These are phyloP conservation scores for Platismatia glauca DNA, from an alignment of 495 filamentous ascomycete genomes.

Conservation along the genomic window DNA sequence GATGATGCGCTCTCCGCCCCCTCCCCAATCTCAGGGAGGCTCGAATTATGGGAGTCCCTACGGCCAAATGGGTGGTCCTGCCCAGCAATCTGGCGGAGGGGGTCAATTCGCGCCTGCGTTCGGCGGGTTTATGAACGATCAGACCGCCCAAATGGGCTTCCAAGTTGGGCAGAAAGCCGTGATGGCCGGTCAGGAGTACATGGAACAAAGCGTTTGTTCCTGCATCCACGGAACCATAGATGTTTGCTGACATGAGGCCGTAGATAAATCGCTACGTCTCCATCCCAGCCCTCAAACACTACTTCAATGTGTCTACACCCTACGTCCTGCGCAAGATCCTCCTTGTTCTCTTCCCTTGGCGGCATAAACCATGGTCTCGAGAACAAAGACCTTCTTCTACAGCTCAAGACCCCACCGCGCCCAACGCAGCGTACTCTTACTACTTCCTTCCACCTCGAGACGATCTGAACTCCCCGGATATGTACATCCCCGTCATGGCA, in stretches of 20 bases:
- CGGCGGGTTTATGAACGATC: slow-evolving; percentile 87
- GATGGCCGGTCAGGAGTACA: slow-evolving; percentile 77
- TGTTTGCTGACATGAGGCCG: neutral
- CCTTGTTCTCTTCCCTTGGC: slow-evolving; percentile 93
- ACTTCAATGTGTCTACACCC: slow-evolving; percentile 93
- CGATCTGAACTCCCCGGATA: slow-evolving; percentile 95
- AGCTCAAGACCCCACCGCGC: slow-evolving; percentile 40
- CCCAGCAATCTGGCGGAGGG: slow-evolving; percentile 40
- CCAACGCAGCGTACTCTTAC: slow-evolving; percentile 61
- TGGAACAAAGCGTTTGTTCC: slow-evolving; percentile 76
- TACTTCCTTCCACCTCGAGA: slow-evolving; percentile 93
- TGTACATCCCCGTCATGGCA: slow-evolving; percentile 89
- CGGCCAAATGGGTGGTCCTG: slow-evolving; percentile 30
- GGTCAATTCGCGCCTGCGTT: slow-evolving; percentile 61
- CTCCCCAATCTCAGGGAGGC: slow-evolving; percentile 50
- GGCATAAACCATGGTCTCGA: slow-evolving; percentile 93
- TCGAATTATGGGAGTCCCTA: slow-evolving; percentile 61
- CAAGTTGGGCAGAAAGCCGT: slow-evolving; percentile 90
- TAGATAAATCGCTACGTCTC: slow-evolving; percentile 91
- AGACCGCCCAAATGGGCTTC: slow-evolving; percentile 91
- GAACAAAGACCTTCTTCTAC: slow-evolving; percentile 47
- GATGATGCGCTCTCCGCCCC: slow-evolving; percentile 95
- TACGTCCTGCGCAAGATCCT: slow-evolving; percentile 78
- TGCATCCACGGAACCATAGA: neutral
- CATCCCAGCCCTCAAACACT: slow-evolving; percentile 86